A percentile compares a stretch with the other conserved stretches of the same genome.
phyloP scores from a whole-genome alignment of 148 eudicot genomes.

The Cornus controversa region DNA sequence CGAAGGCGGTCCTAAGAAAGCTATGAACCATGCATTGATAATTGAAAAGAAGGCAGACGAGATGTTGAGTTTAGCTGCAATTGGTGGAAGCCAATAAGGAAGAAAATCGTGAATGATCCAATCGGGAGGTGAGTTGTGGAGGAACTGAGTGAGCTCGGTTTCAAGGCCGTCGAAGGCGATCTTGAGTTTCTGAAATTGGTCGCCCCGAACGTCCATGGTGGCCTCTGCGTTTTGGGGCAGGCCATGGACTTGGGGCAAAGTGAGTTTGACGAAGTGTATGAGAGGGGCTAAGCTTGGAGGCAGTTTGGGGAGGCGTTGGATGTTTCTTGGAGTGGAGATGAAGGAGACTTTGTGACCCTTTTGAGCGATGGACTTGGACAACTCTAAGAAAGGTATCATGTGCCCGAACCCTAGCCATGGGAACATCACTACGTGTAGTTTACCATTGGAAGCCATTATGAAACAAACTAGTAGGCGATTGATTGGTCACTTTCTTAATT shows the following conservation, averaged over 20 bases:
- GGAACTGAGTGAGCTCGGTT: slow-evolving; percentile 12
- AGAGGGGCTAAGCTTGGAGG: slow-evolving; percentile 1
- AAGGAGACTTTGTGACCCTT: slow-evolving; percentile 14
- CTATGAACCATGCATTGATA: slow-evolving; percentile 17
- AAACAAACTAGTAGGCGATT: too few species aligned
- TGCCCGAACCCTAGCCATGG: slow-evolving; percentile 31
- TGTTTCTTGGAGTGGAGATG: slow-evolving; percentile 25
- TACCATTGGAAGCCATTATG: neutral
- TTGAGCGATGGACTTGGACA: slow-evolving; percentile 19
- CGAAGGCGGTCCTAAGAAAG: slow-evolving; percentile 15
- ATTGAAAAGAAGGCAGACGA: slow-evolving; percentile 12
- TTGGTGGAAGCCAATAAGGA: slow-evolving; percentile 21
- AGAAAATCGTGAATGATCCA: slow-evolving; percentile 37
- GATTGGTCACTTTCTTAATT: neutral
- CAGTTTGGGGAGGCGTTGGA: slow-evolving; percentile 23
- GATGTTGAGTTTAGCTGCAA: slow-evolving; percentile 19
- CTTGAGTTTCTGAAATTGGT: slow-evolving; percentile 24
- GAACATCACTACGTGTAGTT: slow-evolving; percentile 15
- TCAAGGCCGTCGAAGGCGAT: slow-evolving; percentile 32
- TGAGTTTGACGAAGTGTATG: slow-evolving; percentile 16
- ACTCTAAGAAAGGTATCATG: slow-evolving; percentile 26
- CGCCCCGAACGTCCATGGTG: slow-evolving; percentile 23
- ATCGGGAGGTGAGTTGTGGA: slow-evolving; percentile 18
- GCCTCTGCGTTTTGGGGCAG: slow-evolving; percentile 30
- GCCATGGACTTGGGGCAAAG: slow-evolving; percentile 16